phyloP scores from a whole-genome alignment of 768 basidiomycete genomes.

The Pleurotus pulmonarius region DNA sequence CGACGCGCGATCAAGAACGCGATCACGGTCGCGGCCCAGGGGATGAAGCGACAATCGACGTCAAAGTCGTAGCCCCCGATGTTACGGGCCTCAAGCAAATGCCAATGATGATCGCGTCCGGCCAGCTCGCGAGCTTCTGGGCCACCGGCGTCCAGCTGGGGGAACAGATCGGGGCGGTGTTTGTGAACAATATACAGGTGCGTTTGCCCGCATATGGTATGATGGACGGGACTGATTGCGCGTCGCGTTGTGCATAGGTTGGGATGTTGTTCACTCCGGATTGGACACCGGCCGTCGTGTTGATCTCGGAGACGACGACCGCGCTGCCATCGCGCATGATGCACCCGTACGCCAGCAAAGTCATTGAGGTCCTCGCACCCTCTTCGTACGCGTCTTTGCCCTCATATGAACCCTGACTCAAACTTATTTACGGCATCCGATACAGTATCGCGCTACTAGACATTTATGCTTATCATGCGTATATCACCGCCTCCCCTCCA shows the following conservation, averaged over 20 bases:
- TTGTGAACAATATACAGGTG: constrained; percentile 45
- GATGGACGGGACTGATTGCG: not conserved
- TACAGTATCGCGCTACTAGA: constrained; percentile 49
- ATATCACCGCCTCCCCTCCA: constrained; percentile 34
- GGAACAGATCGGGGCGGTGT: constrained; percentile 44
- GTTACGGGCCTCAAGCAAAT: constrained; percentile 10
- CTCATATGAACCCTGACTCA: not conserved
- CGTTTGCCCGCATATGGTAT: not conserved
- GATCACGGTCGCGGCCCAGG: constrained; percentile 12
- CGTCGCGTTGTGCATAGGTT: constrained; percentile 28
- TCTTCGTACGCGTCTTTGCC: constrained; percentile 30
- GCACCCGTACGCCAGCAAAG: constrained; percentile 39
- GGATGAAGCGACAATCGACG: constrained; percentile 9
- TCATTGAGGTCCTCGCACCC: constrained; percentile 43
- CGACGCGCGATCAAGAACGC: constrained; percentile 10
- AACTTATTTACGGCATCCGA: not conserved
- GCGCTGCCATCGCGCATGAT: constrained; percentile 48
- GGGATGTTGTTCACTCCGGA: constrained; percentile 46
- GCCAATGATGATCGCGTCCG: constrained; percentile 42
- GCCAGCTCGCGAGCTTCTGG: constrained; percentile 46
- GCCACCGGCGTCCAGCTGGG: constrained; percentile 48
- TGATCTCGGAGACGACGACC: constrained; percentile 50
- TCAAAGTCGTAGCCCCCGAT: constrained; percentile 37
- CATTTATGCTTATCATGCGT: constrained; percentile 45
- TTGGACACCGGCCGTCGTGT: constrained; percentile 42